Conservation (phyloP, 306 rosid species). For the Malus asiatica region DNA sequence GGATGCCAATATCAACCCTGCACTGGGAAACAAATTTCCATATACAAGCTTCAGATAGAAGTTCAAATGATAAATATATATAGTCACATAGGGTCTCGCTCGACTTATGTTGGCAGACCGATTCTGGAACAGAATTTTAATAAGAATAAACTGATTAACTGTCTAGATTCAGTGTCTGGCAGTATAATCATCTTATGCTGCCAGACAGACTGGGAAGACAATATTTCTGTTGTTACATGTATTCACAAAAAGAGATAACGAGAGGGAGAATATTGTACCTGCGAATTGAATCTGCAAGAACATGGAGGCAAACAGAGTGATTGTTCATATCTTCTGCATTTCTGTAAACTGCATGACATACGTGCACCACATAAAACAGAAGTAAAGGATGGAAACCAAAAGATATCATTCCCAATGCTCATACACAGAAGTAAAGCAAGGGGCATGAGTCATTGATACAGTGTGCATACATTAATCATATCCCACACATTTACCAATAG, state of each 20-base stretch:
- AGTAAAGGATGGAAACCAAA: neutral
- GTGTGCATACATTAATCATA: neutral
- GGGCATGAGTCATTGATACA: neutral
- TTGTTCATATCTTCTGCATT: constrained; percentile 96
- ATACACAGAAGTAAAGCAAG: neutral
- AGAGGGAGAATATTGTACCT: constrained; percentile 43
- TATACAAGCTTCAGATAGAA: constrained; percentile 32
- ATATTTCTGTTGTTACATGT: neutral
- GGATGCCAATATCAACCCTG: constrained; percentile 93
- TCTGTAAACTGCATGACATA: constrained; percentile 66
- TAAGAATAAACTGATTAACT: neutral
- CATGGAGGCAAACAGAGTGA: constrained; percentile 87
- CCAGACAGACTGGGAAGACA: neutral
- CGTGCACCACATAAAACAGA: constrained; percentile 12
- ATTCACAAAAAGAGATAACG: neutral
- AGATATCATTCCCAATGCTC: neutral
- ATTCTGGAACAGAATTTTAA: neutral
- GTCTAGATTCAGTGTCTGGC: neutral
- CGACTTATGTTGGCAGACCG: neutral
- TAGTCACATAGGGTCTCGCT: neutral
- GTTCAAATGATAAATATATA: neutral
- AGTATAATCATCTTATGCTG: neutral
- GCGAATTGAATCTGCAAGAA: constrained; percentile 96
- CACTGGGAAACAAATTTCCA: constrained; percentile 65
- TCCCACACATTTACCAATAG: neutral